Evolutionary conservation across 1,139 yeast species (phyloP).

Genomic region (Geotrichum bryndzae): DNA sequence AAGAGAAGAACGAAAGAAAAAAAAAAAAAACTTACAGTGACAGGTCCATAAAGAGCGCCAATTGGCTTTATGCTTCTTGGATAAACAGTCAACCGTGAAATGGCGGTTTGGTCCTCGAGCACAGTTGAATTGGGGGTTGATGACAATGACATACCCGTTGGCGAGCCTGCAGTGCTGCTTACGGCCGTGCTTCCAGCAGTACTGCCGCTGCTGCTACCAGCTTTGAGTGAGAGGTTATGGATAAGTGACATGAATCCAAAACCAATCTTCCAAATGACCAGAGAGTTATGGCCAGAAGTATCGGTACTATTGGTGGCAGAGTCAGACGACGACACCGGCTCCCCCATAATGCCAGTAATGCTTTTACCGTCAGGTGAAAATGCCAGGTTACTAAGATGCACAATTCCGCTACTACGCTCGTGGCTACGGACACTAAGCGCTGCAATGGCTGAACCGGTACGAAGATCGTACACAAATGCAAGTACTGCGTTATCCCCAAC

Average conservation of each 20-base stretch:
- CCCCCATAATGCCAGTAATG: conserved; percentile 21
- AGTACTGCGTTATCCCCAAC: conserved; percentile 11
- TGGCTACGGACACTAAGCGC: conserved; percentile 18
- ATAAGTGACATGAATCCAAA: conserved; percentile 20
- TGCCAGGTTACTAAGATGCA: conserved; percentile 11
- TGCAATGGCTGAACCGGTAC: conserved; percentile 25
- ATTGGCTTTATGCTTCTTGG: conserved; percentile 8
- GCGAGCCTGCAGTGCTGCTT: not conserved
- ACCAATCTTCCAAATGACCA: conserved; percentile 22
- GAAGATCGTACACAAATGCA: conserved; percentile 27
- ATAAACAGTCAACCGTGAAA: conserved; percentile 2
- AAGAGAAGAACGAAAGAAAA: not conserved
- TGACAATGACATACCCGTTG: not conserved
- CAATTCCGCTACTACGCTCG: not conserved
- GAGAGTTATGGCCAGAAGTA: not conserved
- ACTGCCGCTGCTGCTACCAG: not conserved
- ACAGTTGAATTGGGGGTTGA: not conserved
- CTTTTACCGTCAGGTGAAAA: conserved; percentile 28
- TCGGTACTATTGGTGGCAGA: not conserved
- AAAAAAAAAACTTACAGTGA: not conserved
- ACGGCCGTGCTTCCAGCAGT: not conserved
- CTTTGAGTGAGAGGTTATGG: conserved; percentile 12
- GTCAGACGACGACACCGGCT: not conserved
- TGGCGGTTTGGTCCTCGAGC: conserved; percentile 10
- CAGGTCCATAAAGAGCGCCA: not conserved